These are phyloP conservation scores for Phaeosphaeriaceae sp. DNA, from an alignment of 2,329 filamentous ascomycete genomes.

Conservation along the genomic window DNA sequence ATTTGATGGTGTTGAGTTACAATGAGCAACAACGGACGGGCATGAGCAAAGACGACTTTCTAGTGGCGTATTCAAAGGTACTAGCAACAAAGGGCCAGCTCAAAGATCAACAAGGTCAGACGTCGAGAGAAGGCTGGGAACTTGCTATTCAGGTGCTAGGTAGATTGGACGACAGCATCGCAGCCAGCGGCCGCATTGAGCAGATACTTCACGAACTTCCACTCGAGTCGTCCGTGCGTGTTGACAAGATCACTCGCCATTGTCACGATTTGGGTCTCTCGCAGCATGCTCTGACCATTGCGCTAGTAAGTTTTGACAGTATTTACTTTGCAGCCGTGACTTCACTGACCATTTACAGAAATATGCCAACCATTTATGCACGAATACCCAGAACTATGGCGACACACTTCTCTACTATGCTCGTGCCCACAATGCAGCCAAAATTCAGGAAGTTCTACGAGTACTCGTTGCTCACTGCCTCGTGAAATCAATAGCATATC, in stretches of 20 bases:
- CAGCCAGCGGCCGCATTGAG: slow-evolving; percentile 75
- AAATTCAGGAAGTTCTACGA: slow-evolving; percentile 85
- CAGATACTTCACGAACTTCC: slow-evolving; percentile 76
- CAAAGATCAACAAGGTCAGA: slow-evolving; percentile 35
- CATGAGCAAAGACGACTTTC: slow-evolving; percentile 78
- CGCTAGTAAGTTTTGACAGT: slow-evolving; percentile 67
- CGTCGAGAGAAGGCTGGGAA: slow-evolving; percentile 77
- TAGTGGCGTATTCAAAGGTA: slow-evolving; percentile 77
- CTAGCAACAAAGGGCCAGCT: slow-evolving; percentile 57
- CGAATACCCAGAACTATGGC: slow-evolving; percentile 78
- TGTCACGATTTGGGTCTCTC: slow-evolving; percentile 80
- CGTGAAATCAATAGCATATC: slow-evolving; percentile 82
- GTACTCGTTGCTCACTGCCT: slow-evolving; percentile 87
- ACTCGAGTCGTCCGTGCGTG: slow-evolving; percentile 71
- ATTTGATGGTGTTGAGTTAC: slow-evolving; percentile 81
- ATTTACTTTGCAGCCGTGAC: background rate
- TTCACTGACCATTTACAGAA: slow-evolving; percentile 60
- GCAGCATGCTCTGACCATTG: slow-evolving; percentile 78
- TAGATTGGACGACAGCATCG: slow-evolving; percentile 74
- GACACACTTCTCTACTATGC: slow-evolving; percentile 91
- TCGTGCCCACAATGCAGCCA: slow-evolving; percentile 76
- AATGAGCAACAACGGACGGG: slow-evolving; percentile 35
- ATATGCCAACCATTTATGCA: slow-evolving; percentile 79
- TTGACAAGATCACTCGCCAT: slow-evolving; percentile 82
- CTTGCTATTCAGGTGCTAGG: slow-evolving; percentile 82